Percentiles rank a stretch among this genome's conserved stretches.
These are phyloP conservation scores for Wickerhamomyces sp. DNA, from an alignment of 1,139 yeast species.

Conservation along the genomic window DNA sequence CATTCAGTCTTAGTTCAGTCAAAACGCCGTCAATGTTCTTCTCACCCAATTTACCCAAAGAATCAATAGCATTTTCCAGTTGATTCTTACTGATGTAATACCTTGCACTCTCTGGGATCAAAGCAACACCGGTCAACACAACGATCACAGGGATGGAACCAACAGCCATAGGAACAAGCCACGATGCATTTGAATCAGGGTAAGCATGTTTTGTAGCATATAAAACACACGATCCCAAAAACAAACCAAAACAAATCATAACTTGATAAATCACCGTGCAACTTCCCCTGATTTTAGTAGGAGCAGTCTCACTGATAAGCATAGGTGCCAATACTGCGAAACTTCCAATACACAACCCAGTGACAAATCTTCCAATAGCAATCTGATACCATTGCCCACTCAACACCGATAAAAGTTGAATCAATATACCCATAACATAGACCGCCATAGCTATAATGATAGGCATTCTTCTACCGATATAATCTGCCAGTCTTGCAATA, in stretches of 20 bases:
- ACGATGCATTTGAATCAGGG: constrained; percentile 45
- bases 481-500: constrained; percentile 44
- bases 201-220: constrained; percentile 48
- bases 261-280: constrained; percentile 60
- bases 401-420: constrained; percentile 43
- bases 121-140: constrained; percentile 40
- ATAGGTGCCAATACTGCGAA: constrained; percentile 58
- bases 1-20: constrained; percentile 53
- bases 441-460: constrained; percentile 39
- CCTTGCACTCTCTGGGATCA: constrained; percentile 58
- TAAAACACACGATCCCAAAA: constrained; percentile 59
- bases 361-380: constrained; percentile 43
- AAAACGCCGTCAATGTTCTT: constrained; percentile 52
- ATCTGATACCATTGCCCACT: constrained; percentile 34
- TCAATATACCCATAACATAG: constrained; percentile 45
- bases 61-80: constrained; percentile 50
- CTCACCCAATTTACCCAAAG: constrained; percentile 34
- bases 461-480: constrained; percentile 47
- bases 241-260: constrained; percentile 56
- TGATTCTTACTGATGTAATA: constrained; percentile 38
- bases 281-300: constrained; percentile 61
- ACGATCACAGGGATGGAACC: constrained; percentile 30
- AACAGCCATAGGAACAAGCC: constrained; percentile 51
- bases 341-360: constrained; percentile 60
- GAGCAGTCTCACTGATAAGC: constrained; percentile 65